Conservation (phyloP, 2,329 filamentous ascomycete genomes). For the Arthrobotrys conoides region DNA sequence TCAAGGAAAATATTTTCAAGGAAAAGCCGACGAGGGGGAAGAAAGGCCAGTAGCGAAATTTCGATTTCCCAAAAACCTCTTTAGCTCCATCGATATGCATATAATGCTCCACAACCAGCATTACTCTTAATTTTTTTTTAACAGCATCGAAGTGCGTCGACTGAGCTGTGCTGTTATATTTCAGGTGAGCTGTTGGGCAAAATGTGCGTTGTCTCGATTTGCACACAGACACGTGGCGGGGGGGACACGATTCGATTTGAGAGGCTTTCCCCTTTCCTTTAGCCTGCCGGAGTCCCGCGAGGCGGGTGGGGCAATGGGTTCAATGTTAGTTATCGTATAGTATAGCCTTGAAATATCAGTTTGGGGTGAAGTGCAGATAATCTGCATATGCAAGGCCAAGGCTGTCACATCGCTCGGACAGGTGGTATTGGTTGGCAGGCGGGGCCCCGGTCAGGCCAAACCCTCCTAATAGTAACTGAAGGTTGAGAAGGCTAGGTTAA, state of each 20-base stretch:
- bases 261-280: not conserved
- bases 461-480: not conserved
- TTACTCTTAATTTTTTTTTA: too few species aligned
- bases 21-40: not conserved
- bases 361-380: conserved; percentile 13
- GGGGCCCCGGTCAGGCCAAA: conserved; percentile 10
- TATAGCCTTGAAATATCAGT: conserved; percentile 14
- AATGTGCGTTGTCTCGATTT: conserved; percentile 55
- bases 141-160: conserved; percentile 27
- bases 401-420: conserved; percentile 27
- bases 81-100: conserved; percentile 26
- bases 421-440: conserved; percentile 22
- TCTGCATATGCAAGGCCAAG: conserved; percentile 27
- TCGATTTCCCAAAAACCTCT: not conserved
- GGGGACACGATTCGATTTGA: conserved; percentile 13
- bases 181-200: conserved; percentile 6
- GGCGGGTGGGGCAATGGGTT: not conserved
- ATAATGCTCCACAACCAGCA: conserved; percentile 23
- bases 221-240: conserved; percentile 40
- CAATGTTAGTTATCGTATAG: not conserved
- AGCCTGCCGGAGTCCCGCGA: not conserved
- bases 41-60: not conserved
- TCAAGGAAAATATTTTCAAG: not conserved
- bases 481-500: not conserved
- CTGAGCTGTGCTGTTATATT: conserved; percentile 19